These are phyloP conservation scores for Trametes cingulata DNA, from an alignment of 768 basidiomycete genomes.

Conservation along the genomic window DNA sequence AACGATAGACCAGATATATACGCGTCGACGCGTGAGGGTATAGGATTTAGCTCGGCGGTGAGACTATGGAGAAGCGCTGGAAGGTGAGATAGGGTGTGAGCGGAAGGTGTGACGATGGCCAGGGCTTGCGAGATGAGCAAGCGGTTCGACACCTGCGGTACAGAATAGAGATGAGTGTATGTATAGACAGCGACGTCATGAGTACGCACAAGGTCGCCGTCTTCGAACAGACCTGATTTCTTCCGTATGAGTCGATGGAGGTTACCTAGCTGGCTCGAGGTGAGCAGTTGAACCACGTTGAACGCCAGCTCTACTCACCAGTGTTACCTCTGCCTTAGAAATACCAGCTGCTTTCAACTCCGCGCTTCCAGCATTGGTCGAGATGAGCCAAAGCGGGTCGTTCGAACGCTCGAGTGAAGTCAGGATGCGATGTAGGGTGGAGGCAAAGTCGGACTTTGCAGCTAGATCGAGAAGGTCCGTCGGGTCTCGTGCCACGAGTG, in stretches of 20 bases:
- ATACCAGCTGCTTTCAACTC: slow-evolving; percentile 56
- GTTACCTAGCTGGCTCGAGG: slow-evolving; percentile 34
- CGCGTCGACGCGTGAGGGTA: slow-evolving; percentile 40
- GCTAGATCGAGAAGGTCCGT: slow-evolving; percentile 57
- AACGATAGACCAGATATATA: slow-evolving; percentile 44
- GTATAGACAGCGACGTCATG: not conserved
- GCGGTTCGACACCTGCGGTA: slow-evolving; percentile 51
- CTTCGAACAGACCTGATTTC: slow-evolving; percentile 33
- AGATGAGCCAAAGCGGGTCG: slow-evolving; percentile 54
- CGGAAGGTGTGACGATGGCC: slow-evolving; percentile 46
- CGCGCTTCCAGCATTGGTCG: slow-evolving; percentile 35
- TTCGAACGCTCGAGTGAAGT: slow-evolving; percentile 25
- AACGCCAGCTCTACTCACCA: slow-evolving; percentile 42
- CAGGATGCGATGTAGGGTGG: slow-evolving; percentile 30
- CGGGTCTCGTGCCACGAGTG: slow-evolving; percentile 62
- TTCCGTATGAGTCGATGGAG: slow-evolving; percentile 39
- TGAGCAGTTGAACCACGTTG: not conserved
- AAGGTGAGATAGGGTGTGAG: slow-evolving; percentile 37
- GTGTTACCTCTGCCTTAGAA: slow-evolving; percentile 54
- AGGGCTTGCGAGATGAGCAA: slow-evolving; percentile 55
- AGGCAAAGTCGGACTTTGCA: slow-evolving; percentile 32
- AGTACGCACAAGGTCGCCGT: slow-evolving; percentile 36
- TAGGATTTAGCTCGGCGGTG: slow-evolving; percentile 39
- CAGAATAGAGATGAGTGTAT: not conserved
- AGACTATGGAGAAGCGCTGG: slow-evolving; percentile 36